phyloP scores from a whole-genome alignment of 306 rosid species.

The Sicyos edulis region DNA sequence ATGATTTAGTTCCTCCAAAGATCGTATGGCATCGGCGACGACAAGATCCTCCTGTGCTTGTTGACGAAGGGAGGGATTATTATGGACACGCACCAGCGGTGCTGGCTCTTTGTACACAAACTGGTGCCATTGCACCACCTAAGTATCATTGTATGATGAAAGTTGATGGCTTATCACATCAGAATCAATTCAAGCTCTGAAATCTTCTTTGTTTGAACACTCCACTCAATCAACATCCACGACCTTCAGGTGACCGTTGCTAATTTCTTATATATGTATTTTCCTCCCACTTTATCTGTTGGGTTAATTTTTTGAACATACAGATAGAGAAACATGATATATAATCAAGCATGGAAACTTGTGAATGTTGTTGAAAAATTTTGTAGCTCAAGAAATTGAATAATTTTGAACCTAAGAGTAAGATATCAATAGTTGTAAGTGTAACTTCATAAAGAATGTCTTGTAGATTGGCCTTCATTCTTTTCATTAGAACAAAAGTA shows the following conservation, averaged over 20 bases:
- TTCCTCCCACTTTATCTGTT: no score
- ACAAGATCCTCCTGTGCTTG: conserved; percentile 75
- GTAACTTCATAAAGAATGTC: not conserved
- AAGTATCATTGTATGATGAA: conserved; percentile 71
- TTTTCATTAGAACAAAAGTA: not conserved
- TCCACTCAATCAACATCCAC: no score
- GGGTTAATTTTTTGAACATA: not conserved
- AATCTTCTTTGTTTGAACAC: not conserved
- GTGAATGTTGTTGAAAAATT: not conserved
- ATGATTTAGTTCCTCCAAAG: conserved; percentile 78
- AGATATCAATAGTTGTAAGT: not conserved
- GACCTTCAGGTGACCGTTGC: conserved; percentile 1
- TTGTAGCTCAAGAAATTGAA: conserved; percentile 4
- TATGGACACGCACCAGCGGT: conserved; percentile 75
- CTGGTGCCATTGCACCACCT: conserved; percentile 52
- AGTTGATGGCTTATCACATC: conserved; percentile 55
- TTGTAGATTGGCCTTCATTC: not conserved
- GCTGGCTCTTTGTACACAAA: conserved; percentile 62
- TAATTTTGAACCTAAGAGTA: not conserved
- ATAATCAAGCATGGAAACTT: not conserved
- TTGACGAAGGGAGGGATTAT: conserved; percentile 51
- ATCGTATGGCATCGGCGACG: conserved; percentile 60
- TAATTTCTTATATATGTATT: conserved; percentile 1
- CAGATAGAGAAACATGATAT: not conserved
- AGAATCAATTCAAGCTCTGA: conserved; percentile 22